Conservation (phyloP, 768 basidiomycete genomes). For the Phylloporus sp. region DNA sequence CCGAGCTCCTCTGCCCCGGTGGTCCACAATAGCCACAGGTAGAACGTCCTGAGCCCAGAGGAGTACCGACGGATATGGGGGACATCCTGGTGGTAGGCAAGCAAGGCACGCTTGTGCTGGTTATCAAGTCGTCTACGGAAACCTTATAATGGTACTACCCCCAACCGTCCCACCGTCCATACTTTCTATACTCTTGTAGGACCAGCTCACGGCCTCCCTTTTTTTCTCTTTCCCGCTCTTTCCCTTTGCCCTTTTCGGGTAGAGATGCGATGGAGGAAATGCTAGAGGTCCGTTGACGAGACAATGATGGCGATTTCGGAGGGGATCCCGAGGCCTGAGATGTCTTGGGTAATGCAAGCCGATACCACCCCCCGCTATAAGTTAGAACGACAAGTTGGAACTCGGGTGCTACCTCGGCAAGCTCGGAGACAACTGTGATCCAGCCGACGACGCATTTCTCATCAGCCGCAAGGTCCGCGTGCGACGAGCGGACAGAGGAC, state of each 20-base stretch:
- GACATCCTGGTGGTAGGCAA: conserved; percentile 17
- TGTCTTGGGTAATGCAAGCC: conserved; percentile 55
- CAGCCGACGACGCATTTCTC: conserved; percentile 87
- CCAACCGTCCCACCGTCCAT: conserved; percentile 91
- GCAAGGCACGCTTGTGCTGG: neutral
- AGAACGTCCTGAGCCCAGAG: conserved; percentile 27
- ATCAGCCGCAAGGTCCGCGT: conserved; percentile 65
- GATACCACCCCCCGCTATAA: conserved; percentile 90
- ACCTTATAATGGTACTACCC: conserved; percentile 30
- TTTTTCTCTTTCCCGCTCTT: conserved; percentile 48
- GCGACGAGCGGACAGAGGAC: conserved; percentile 49
- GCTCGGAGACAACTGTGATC: conserved; percentile 50
- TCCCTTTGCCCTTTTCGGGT: conserved; percentile 50
- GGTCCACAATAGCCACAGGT: conserved; percentile 68
- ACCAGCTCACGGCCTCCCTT: conserved; percentile 63
- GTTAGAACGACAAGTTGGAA: conserved; percentile 83
- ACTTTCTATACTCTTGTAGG: conserved; percentile 73
- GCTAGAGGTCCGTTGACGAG: conserved; percentile 50
- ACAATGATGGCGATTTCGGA: conserved; percentile 35
- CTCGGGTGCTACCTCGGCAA: conserved; percentile 38
- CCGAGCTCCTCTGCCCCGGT: conserved; percentile 42
- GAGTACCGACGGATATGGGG: conserved; percentile 25
- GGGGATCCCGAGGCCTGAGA: conserved; percentile 35
- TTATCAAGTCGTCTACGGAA: neutral
- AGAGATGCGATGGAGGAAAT: conserved; percentile 47